Conservation (phyloP, 176 grass and related monocot genomes). For the Pharus latifolius region DNA sequence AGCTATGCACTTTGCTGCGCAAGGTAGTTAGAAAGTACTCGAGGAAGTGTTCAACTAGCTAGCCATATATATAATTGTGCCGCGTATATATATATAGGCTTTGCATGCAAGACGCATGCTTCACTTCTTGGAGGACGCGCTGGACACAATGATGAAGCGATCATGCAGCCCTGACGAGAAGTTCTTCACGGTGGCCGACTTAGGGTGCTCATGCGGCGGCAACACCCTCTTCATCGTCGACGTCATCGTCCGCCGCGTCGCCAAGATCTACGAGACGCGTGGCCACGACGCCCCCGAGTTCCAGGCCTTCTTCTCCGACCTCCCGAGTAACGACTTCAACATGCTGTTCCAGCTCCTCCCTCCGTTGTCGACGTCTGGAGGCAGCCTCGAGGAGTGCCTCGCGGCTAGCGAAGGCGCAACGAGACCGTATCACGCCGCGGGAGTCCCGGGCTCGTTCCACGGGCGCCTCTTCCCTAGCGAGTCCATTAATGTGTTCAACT, state of each 20-base stretch:
- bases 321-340: slow-evolving; percentile 38
- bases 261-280: not conserved
- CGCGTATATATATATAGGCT: not conserved
- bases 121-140: not conserved
- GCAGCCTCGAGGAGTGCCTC: not conserved
- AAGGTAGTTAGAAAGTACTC: too few relatives aligned
- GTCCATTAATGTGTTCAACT: slow-evolving; percentile 13
- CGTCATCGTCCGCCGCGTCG: not conserved
- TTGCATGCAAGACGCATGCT: not conserved
- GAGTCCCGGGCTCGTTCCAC: slow-evolving; percentile 29
- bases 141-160: not conserved
- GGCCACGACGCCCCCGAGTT: slow-evolving; percentile 5
- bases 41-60: too few relatives aligned
- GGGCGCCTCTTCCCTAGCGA: slow-evolving; percentile 17
- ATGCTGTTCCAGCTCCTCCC: slow-evolving; percentile 7
- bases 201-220: slow-evolving; percentile 17
- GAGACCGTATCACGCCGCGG: slow-evolving; percentile 13
- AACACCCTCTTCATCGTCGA: slow-evolving; percentile 21
- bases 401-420: not conserved
- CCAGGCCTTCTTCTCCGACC: slow-evolving; percentile 27
- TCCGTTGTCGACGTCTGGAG: not conserved
- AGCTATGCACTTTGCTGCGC: too few relatives aligned
- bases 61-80: too few relatives aligned
- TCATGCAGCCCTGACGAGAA: not conserved
- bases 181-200: slow-evolving; percentile 18